Percentiles rank a stretch among this genome's conserved stretches.
phyloP scores from a whole-genome alignment of 345 rosid species.

The Syzygium aromaticum region DNA sequence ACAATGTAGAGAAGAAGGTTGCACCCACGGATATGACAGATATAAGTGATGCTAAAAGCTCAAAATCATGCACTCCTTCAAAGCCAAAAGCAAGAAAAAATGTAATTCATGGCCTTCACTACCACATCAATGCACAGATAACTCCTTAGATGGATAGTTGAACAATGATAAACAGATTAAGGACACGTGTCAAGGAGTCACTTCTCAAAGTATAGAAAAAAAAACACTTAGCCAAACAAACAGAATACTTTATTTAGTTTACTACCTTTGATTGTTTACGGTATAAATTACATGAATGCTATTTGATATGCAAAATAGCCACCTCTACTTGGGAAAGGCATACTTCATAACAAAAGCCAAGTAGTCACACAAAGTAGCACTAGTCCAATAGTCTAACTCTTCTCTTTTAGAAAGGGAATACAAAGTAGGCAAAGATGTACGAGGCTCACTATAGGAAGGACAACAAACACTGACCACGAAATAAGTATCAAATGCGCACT shows the following conservation, averaged over 20 bases:
- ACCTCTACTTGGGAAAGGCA: background rate
- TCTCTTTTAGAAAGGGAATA: background rate
- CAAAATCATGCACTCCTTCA: background rate
- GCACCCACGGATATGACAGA: background rate
- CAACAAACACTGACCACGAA: background rate
- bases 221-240: background rate
- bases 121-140: background rate
- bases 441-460: background rate
- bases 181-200: background rate
- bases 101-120: background rate
- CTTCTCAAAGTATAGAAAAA: background rate
- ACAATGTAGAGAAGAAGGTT: background rate
- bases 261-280: background rate
- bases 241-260: background rate
- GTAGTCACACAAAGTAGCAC: background rate
- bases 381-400: background rate
- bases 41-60: background rate
- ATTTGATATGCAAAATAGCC: background rate
- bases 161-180: background rate
- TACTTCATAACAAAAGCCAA: background rate
- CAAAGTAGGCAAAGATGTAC: background rate
- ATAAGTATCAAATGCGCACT: background rate
- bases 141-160: background rate
- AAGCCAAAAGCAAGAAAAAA: background rate
- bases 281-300: background rate